Base-by-base conservation (phyloP, 176 grass and related monocot species). In the Typha latifolia region DNA sequence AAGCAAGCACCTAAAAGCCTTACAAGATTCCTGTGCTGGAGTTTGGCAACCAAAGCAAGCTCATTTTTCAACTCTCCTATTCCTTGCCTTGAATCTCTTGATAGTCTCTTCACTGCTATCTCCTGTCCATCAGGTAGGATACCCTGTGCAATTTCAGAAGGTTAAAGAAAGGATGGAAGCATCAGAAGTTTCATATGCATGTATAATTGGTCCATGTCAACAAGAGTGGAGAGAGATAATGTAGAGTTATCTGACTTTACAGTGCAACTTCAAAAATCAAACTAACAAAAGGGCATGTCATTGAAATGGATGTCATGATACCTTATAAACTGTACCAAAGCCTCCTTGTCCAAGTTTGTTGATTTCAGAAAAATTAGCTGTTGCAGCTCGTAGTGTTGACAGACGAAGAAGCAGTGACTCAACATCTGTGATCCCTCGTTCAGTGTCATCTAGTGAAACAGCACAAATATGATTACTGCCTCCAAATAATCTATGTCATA, bases 11-110 rank as follows among this genome's bases (percentile, higher is more conserved):
- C 82, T 0, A 80, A 3, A 32, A 90, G 87, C 8, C 49, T 82
- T 12, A 90, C 87, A 3, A 85, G 82, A 70, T 90, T 90, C 18
- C 68, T 82, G 68, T 90, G 87, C 79, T 85, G 82, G 64, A 90
- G 76, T 69, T 85, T 90, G 2, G 87, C 82, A 19, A 82, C 78
- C 24, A 90, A 77, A 74, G 73, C 64, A 55, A 90, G 69, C 79
- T 90, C 82, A 70, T 85, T 90, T 73, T 79, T 85, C 63, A 90
- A 71, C 65, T 90, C 87, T 23, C 49, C 53, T 0, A 90, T 64
- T 0, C 87, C 87, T 55, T 85, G 87, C 12, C 68, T 51, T 0
- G 82, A 85, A 0, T 82, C 65, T 55, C 77, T 67, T 0, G 68
- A 69, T 7, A 90, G 79, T 2, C 76, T 24, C 76, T 90, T 90